Percentiles rank a stretch among this genome's conserved stretches.
phyloP scores from a whole-genome alignment of 345 rosid genomes.

The Citrus inodora region DNA sequence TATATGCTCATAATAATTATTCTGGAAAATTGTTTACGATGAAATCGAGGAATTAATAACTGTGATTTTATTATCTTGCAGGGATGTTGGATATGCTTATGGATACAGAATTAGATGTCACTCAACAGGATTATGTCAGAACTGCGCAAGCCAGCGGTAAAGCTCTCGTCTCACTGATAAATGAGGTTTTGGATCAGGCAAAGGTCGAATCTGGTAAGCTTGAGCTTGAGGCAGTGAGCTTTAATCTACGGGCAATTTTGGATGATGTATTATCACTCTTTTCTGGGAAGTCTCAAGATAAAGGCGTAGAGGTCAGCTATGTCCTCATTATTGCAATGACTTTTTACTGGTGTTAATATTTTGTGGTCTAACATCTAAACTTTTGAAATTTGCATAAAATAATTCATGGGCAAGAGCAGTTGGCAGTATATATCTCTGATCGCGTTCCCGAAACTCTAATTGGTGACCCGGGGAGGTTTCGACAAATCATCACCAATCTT shows the following conservation, averaged over 20 bases:
- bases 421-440: constrained; percentile 87
- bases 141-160: constrained; percentile 94
- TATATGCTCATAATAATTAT: neutral
- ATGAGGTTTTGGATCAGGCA: constrained; percentile 93
- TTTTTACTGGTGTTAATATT: neutral
- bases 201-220: constrained; percentile 95
- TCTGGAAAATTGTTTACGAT: neutral
- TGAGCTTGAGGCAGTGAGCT: constrained; percentile 86
- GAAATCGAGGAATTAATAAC: constrained; percentile 3
- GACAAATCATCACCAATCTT: constrained; percentile 90
- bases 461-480: constrained; percentile 93
- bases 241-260: constrained; percentile 70
- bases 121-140: constrained; percentile 88
- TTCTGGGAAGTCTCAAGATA: constrained; percentile 80
- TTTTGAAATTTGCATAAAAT: constrained; percentile 16
- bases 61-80: constrained; percentile 25
- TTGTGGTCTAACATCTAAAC: constrained; percentile 7
- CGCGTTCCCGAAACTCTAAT: constrained; percentile 75
- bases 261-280: constrained; percentile 96
- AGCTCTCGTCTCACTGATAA: constrained; percentile 85
- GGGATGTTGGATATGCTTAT: constrained; percentile 93
- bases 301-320: constrained; percentile 79
- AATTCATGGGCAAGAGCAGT: constrained; percentile 43
- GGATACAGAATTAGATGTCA: constrained; percentile 85
- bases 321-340: neutral